Evolutionary conservation across 805 yeast genomes (phyloP).

Genomic region (Candida jianshihensis): DNA sequence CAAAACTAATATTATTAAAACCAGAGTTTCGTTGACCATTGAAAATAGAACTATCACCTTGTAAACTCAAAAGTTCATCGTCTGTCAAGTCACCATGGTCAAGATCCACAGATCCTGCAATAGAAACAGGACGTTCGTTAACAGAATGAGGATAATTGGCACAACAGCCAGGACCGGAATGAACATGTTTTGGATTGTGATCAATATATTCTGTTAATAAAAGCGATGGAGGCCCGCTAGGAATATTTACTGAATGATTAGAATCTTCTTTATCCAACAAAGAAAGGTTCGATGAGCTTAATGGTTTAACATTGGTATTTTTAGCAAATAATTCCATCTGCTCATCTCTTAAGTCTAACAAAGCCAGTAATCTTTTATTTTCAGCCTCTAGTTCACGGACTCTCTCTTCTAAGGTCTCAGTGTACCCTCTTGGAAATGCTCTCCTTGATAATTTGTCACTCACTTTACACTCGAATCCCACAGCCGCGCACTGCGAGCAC

Average conservation of each 20-base stretch:
- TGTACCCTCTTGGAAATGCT: conserved; percentile 88
- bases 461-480: conserved; percentile 84
- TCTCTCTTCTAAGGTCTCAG: conserved; percentile 83
- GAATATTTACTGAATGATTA: not conserved
- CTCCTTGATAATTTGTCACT: conserved; percentile 79
- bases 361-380: conserved; percentile 58
- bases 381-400: conserved; percentile 83
- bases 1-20: conserved; percentile 39
- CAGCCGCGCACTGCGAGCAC: conserved; percentile 77
- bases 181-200: conserved; percentile 28
- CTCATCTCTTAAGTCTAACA: conserved; percentile 59
- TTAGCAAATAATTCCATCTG: conserved; percentile 39
- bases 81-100: conserved; percentile 42
- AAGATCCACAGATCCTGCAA: conserved; percentile 52
- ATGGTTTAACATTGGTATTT: conserved; percentile 16
- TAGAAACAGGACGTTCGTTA: conserved; percentile 56
- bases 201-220: conserved; percentile 13
- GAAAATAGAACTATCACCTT: conserved; percentile 1
- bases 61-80: conserved; percentile 30
- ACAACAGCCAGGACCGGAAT: conserved; percentile 53
- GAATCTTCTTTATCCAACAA: conserved; percentile 22
- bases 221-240: conserved; percentile 1
- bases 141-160: conserved; percentile 45
- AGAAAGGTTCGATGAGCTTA: conserved; percentile 29
- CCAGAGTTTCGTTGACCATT: conserved; percentile 11